A percentile compares a stretch with the other conserved stretches of the same genome.
Evolutionary conservation across 2,329 filamentous ascomycete species (phyloP).

Genomic region (Didymella pomorum): DNA sequence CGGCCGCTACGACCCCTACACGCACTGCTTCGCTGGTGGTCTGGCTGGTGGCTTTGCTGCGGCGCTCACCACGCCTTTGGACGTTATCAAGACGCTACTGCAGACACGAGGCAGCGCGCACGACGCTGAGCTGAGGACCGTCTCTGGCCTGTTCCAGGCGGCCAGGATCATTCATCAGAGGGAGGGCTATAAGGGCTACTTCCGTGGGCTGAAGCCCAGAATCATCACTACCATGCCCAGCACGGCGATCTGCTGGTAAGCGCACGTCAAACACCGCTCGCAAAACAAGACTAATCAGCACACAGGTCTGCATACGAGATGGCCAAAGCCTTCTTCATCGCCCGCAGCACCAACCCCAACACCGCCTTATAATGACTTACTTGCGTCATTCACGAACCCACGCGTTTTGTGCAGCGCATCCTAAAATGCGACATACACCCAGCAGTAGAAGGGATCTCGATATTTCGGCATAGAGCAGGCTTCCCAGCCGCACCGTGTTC

Average conservation of each 20-base stretch:
- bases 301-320: conserved; percentile 71
- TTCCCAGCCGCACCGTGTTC: conserved; percentile 26
- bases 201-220: conserved; percentile 88
- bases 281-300: conserved; percentile 18
- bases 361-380: conserved; percentile 34
- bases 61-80: conserved; percentile 92
- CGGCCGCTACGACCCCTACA: conserved; percentile 88
- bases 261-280: conserved; percentile 12
- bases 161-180: conserved; percentile 82
- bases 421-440: conserved; percentile 25
- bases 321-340: conserved; percentile 72
- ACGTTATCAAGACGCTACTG: conserved; percentile 97
- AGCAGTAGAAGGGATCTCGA: conserved; percentile 22
- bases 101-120: conserved; percentile 88
- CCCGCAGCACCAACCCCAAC: conserved; percentile 44
- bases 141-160: conserved; percentile 81
- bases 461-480: conserved; percentile 28
- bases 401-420: conserved; percentile 16
- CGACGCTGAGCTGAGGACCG: conserved; percentile 82
- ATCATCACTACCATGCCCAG: conserved; percentile 98
- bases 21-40: conserved; percentile 91
- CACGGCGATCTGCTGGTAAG: conserved; percentile 98
- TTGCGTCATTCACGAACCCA: background rate
- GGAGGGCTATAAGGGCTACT: conserved; percentile 87
- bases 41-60: conserved; percentile 93